These are phyloP conservation scores for Westerdykella aurantiaca DNA, from an alignment of 2,329 filamentous ascomycete species.

Conservation along the genomic window DNA sequence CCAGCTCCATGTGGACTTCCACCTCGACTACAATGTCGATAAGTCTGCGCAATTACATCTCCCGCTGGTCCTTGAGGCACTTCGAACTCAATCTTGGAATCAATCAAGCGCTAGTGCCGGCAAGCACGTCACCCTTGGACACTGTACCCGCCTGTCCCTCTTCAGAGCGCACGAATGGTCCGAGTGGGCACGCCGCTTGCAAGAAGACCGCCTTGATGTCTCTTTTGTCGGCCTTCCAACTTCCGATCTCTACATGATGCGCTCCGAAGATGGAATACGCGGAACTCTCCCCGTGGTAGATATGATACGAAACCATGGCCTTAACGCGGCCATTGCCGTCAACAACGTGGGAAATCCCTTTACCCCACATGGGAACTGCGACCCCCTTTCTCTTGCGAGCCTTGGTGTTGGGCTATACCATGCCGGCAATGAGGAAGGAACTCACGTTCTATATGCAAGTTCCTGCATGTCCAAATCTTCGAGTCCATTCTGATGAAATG, in stretches of 20 bases:
- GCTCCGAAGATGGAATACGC: constrained; percentile 43
- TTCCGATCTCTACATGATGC: constrained; percentile 68
- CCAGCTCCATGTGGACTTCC: constrained; percentile 60
- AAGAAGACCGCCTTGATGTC: constrained; percentile 45
- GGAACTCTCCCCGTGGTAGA: constrained; percentile 58
- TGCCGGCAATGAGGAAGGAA: constrained; percentile 55
- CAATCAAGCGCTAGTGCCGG: constrained; percentile 7
- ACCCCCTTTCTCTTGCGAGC: constrained; percentile 60
- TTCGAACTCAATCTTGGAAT: too few species aligned
- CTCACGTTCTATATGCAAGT: constrained; percentile 53
- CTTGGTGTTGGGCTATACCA: constrained; percentile 63
- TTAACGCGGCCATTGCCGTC: constrained; percentile 58
- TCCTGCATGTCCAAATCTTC: constrained; percentile 1
- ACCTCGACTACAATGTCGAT: constrained; percentile 65
- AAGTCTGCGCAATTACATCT: constrained; percentile 29
- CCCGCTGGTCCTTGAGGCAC: constrained; percentile 40
- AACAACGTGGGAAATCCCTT: constrained; percentile 74
- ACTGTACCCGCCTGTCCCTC: constrained; percentile 42
- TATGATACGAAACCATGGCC: constrained; percentile 53
- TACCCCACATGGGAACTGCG: constrained; percentile 62
- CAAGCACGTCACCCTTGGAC: constrained; percentile 49
- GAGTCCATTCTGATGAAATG: constrained; percentile 5
- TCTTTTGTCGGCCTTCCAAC: constrained; percentile 65
- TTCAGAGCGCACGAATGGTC: constrained; percentile 41
- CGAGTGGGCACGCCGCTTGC: too few species aligned